phyloP scores from a whole-genome alignment of 495 filamentous ascomycete species.

The Paragyromitra xinjiangensis region DNA sequence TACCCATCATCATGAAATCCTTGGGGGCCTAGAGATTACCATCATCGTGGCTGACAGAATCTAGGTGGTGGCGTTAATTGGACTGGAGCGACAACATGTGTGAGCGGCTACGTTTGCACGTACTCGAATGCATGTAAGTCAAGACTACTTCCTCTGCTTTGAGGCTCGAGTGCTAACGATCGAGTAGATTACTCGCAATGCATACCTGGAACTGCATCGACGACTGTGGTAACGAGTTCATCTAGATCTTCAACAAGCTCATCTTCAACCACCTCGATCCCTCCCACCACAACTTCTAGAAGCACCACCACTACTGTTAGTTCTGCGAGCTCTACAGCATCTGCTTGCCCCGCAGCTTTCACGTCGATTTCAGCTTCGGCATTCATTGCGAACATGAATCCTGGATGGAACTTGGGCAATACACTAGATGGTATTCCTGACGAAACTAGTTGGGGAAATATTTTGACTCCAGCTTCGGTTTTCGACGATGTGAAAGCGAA shows the following conservation, averaged over 20 bases:
- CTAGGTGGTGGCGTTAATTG: slow-evolving; percentile 40
- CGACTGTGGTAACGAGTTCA: slow-evolving; percentile 64
- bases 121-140: slow-evolving; percentile 21
- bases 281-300: not conserved
- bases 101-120: slow-evolving; percentile 29
- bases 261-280: slow-evolving; percentile 76
- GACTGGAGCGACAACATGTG: slow-evolving; percentile 46
- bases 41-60: not conserved
- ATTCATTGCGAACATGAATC: slow-evolving; percentile 82
- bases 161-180: not conserved
- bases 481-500: slow-evolving; percentile 65
- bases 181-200: slow-evolving; percentile 33
- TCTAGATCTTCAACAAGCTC: slow-evolving; percentile 78
- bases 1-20: not conserved
- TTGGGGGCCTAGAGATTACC: not conserved
- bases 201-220: slow-evolving; percentile 19
- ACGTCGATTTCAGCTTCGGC: slow-evolving; percentile 78
- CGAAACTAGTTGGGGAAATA: slow-evolving; percentile 70
- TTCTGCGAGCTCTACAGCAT: not conserved
- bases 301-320: not conserved
- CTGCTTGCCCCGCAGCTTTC: slow-evolving; percentile 86
- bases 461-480: slow-evolving; percentile 61
- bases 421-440: slow-evolving; percentile 67
- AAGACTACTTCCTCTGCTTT: not conserved
- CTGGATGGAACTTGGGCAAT: slow-evolving; percentile 70